phyloP scores from a whole-genome alignment of 768 basidiomycete genomes.

The Macrolepiota fuliginosa region DNA sequence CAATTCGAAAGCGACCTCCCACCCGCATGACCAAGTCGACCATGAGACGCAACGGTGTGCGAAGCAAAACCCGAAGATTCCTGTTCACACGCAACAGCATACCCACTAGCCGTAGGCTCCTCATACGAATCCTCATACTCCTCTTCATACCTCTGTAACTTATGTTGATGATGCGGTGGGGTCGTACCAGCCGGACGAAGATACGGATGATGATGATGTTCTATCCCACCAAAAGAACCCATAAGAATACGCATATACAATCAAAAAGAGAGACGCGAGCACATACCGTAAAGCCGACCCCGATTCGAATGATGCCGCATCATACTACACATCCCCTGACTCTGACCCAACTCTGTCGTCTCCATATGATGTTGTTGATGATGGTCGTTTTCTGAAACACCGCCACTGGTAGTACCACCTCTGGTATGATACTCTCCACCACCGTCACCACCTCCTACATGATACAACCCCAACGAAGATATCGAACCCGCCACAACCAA shows the following conservation, averaged over 20 bases:
- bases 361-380: background rate
- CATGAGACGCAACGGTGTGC: too few species aligned
- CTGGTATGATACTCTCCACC: too few species aligned
- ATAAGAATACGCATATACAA: background rate
- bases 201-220: background rate
- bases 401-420: too few species aligned
- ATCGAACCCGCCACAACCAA: too few species aligned
- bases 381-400: too few species aligned
- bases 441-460: too few species aligned
- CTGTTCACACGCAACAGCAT: background rate
- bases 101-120: background rate
- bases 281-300: background rate
- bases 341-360: background rate
- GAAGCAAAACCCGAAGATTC: background rate
- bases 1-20: background rate
- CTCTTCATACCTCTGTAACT: background rate
- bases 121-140: background rate
- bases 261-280: background rate
- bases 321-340: background rate
- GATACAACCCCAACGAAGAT: too few species aligned
- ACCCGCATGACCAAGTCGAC: background rate
- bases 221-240: background rate
- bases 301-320: background rate
- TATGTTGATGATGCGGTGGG: background rate
- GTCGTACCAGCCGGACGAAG: background rate